phyloP scores from a whole-genome alignment of 352 stramenopile species.

The Phytopythium litorale region DNA sequence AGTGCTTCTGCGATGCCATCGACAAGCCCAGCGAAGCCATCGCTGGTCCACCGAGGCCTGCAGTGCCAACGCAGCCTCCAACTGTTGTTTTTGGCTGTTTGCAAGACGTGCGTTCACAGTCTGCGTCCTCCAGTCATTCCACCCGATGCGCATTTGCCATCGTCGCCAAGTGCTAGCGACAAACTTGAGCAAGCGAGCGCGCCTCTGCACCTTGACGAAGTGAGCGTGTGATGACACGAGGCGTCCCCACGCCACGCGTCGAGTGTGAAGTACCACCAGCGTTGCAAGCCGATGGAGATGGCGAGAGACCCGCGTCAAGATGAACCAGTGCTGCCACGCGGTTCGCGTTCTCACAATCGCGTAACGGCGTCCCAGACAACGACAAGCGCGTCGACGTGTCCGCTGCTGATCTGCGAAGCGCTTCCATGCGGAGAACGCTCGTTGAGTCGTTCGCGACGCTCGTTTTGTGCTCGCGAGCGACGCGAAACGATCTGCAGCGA shows the following conservation, averaged over 20 bases:
- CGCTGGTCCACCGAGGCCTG: neutral
- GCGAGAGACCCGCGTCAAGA: neutral
- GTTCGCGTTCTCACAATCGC: neutral
- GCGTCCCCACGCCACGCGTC: neutral
- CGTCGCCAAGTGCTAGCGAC: neutral
- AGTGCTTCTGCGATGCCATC: neutral
- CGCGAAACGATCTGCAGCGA: neutral
- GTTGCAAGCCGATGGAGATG: neutral
- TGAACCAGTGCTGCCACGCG: conserved; percentile 4
- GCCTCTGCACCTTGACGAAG: neutral
- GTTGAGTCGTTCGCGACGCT: neutral
- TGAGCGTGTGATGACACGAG: neutral
- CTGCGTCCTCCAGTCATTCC: conserved; percentile 2
- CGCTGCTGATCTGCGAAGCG: neutral
- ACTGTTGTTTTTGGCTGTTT: neutral
- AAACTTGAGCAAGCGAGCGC: neutral
- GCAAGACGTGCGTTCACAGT: neutral
- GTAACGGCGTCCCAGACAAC: neutral
- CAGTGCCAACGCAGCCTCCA: neutral
- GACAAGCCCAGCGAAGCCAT: neutral
- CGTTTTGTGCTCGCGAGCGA: neutral
- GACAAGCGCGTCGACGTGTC: neutral
- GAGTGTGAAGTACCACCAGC: neutral
- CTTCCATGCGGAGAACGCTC: neutral
- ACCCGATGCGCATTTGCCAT: neutral